Percentiles rank a stretch among this genome's conserved stretches.
phyloP scores from a whole-genome alignment of 2,329 filamentous ascomycete genomes.

The Alternaria brassicae region DNA sequence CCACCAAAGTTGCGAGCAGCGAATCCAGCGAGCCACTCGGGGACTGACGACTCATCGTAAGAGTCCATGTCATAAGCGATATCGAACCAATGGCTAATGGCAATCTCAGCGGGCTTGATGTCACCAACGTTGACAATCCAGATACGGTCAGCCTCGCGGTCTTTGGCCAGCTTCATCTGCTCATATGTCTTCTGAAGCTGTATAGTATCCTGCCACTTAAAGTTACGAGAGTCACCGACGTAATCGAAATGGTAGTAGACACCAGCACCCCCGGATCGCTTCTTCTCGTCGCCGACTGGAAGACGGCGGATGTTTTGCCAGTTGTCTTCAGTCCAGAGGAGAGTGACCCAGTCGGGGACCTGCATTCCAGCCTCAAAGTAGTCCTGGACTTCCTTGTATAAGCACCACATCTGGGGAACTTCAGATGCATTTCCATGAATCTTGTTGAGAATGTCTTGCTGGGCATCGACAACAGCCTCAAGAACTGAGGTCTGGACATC shows the following conservation, averaged over 20 bases:
- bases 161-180: constrained; percentile 68
- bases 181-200: constrained; percentile 70
- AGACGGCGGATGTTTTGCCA: constrained; percentile 70
- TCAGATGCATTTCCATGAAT: constrained; percentile 62
- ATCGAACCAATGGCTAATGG: constrained; percentile 72
- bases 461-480: constrained; percentile 66
- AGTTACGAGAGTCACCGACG: constrained; percentile 66
- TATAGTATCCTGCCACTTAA: constrained; percentile 69
- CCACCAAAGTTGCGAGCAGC: constrained; percentile 65
- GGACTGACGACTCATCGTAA: constrained; percentile 64
- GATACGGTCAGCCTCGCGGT: constrained; percentile 65
- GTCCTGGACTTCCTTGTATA: constrained; percentile 77
- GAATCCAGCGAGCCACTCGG: constrained; percentile 64
- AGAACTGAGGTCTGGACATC: constrained; percentile 66
- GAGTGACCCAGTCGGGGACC: constrained; percentile 70
- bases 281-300: constrained; percentile 66
- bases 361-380: constrained; percentile 70
- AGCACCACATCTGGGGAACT: constrained; percentile 73
- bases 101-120: constrained; percentile 70
- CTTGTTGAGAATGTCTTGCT: constrained; percentile 64
- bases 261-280: constrained; percentile 67
- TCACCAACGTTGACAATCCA: constrained; percentile 74
- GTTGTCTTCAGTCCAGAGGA: constrained; percentile 75
- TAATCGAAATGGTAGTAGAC: constrained; percentile 73
- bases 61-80: constrained; percentile 69